Conservation (phyloP, 169 alveolate genomes). For the Eimeria brunetti region DNA sequence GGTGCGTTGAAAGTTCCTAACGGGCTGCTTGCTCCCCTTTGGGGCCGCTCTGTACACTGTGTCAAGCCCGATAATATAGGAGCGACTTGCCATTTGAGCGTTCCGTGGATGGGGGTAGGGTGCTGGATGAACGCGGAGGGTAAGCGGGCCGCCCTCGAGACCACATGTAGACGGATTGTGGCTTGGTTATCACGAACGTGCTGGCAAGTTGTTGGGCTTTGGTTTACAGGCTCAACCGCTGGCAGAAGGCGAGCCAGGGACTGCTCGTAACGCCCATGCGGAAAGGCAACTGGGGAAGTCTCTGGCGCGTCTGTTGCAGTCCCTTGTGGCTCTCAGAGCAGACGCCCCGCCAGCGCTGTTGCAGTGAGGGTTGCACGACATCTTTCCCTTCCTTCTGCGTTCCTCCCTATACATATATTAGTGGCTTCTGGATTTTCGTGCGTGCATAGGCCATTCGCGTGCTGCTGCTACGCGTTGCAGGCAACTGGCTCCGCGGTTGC, state of each 20-base stretch:
- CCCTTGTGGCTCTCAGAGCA: constrained; percentile 56
- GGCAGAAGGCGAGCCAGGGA: neutral
- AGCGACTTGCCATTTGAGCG: neutral
- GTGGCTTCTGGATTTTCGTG: neutral
- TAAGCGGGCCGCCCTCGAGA: no score
- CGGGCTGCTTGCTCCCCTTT: neutral
- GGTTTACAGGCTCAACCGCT: neutral
- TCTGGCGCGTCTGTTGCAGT: constrained; percentile 43
- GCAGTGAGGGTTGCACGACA: constrained; percentile 11
- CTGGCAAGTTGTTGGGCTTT: neutral
- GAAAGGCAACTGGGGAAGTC: constrained; percentile 47
- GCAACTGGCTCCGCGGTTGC: constrained; percentile 25
- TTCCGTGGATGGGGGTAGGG: neutral
- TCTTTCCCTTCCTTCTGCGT: neutral
- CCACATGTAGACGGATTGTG: no score
- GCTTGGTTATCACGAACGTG: neutral
- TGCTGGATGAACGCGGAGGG: neutral
- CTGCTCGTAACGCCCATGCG: neutral
- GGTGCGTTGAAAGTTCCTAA: neutral
- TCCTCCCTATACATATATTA: neutral
- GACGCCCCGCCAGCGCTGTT: constrained; percentile 7
- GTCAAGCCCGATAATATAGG: neutral
- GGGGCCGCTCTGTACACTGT: neutral
- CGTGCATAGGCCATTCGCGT: neutral
- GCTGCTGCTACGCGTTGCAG: constrained; percentile 13